phyloP scores from a whole-genome alignment of 331 rosid genomes.

The Erythrophleum ivorense region DNA sequence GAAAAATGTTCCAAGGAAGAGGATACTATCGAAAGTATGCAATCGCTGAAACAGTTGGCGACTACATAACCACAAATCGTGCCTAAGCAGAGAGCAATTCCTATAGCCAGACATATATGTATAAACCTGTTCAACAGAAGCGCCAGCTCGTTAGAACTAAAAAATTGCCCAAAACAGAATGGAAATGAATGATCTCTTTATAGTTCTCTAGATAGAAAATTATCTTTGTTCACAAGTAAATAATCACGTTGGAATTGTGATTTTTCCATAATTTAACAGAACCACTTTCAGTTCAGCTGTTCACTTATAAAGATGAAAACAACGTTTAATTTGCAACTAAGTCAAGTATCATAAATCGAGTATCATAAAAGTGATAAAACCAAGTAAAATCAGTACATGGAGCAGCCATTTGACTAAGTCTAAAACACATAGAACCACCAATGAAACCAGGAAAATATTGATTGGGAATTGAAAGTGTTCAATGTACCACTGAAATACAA shows the following conservation, averaged over 20 bases:
- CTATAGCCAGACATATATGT: conserved; percentile 54
- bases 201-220: too few relatives aligned
- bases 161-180: background rate
- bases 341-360: background rate
- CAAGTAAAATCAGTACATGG: background rate
- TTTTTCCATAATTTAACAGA: background rate
- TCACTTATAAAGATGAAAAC: background rate
- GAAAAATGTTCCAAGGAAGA: conserved; percentile 18
- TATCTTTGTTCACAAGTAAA: too few relatives aligned
- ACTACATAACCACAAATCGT: conserved; percentile 46
- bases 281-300: background rate
- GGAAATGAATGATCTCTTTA: background rate
- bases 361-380: background rate
- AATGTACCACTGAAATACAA: background rate
- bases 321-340: background rate
- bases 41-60: conserved; percentile 42
- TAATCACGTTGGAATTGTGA: too few relatives aligned
- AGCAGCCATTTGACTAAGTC: background rate
- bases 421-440: background rate
- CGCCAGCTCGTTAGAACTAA: background rate
- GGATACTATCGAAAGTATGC: conserved; percentile 54
- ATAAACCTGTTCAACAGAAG: conserved; percentile 58
- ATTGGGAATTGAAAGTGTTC: background rate
- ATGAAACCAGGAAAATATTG: background rate
- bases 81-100: conserved; percentile 61